phyloP scores from a whole-genome alignment of 495 filamentous ascomycete genomes.

The Copromyces sp. region DNA sequence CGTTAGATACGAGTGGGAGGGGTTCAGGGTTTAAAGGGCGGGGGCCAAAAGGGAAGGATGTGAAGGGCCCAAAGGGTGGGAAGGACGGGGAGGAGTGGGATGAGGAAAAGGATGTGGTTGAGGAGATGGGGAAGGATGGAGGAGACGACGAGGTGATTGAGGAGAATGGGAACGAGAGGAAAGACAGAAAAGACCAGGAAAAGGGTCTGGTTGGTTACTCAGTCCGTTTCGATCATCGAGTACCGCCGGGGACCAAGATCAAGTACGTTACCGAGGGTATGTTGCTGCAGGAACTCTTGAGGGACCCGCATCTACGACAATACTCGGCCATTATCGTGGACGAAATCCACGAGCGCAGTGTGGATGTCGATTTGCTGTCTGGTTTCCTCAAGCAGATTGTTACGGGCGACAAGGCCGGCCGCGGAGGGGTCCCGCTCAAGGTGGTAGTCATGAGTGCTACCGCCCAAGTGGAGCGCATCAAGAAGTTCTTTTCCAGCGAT shows the following conservation, averaged over 20 bases:
- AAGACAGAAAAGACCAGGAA: slow-evolving; percentile 20
- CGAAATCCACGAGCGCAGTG: slow-evolving; percentile 92
- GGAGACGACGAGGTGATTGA: background rate
- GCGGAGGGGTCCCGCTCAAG: slow-evolving; percentile 67
- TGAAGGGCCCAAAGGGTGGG: background rate
- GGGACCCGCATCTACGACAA: slow-evolving; percentile 68
- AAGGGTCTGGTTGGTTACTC: slow-evolving; percentile 81
- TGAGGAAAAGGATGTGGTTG: background rate
- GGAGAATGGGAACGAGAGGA: slow-evolving; percentile 29
- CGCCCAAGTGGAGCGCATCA: slow-evolving; percentile 69
- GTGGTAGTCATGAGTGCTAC: slow-evolving; percentile 97
- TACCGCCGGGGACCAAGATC: slow-evolving; percentile 60
- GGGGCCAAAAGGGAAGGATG: background rate
- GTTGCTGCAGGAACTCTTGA: slow-evolving; percentile 86
- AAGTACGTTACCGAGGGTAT: slow-evolving; percentile 97
- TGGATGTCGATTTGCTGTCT: slow-evolving; percentile 86
- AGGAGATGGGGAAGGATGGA: background rate
- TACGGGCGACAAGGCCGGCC: slow-evolving; percentile 44
- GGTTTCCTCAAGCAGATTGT: slow-evolving; percentile 78
- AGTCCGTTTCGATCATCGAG: slow-evolving; percentile 81
- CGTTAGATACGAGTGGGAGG: slow-evolving; percentile 30
- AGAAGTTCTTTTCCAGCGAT: slow-evolving; percentile 54
- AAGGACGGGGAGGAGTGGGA: background rate
- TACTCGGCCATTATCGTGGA: slow-evolving; percentile 91
- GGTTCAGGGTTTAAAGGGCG: background rate